Percentiles rank a stretch among this genome's conserved stretches.
These are phyloP conservation scores for Remersonia thermophila DNA, from an alignment of 2,329 filamentous ascomycete genomes.

Conservation along the genomic window DNA sequence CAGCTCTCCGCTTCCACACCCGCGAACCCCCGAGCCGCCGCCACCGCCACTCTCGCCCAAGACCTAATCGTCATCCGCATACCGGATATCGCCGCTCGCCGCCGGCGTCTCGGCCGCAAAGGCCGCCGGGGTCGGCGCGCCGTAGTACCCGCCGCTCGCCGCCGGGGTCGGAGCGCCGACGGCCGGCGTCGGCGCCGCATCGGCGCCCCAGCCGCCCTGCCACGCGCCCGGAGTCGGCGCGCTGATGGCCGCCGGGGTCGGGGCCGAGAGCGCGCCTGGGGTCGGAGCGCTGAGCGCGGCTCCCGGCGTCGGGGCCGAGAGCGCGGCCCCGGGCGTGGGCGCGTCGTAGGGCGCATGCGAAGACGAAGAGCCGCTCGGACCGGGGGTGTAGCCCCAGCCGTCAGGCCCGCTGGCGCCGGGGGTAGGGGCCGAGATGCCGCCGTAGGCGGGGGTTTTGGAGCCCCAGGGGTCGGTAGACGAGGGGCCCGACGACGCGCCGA, in stretches of 20 bases:
- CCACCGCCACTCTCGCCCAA: no score
- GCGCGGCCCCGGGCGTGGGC: slow-evolving; percentile 49
- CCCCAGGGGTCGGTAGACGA: slow-evolving; percentile 48
- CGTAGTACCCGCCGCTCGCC: slow-evolving; percentile 46
- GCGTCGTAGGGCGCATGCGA: slow-evolving; percentile 50
- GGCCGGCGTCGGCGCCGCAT: slow-evolving; percentile 55
- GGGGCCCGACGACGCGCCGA: slow-evolving; percentile 5
- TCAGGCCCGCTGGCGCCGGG: slow-evolving; percentile 46
- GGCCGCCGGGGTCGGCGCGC: slow-evolving; percentile 50
- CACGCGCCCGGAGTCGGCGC: slow-evolving; percentile 51
- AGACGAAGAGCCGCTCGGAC: slow-evolving; percentile 30
- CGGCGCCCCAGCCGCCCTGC: slow-evolving; percentile 46
- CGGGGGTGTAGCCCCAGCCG: slow-evolving; percentile 47
- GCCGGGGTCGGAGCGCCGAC: slow-evolving; percentile 57
- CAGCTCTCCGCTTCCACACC: no score
- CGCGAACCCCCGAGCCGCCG: no score
- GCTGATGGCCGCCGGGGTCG: slow-evolving; percentile 50
- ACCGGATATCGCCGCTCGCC: slow-evolving; percentile 39
- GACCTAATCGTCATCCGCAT: slow-evolving; percentile 37
- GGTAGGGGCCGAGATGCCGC: slow-evolving; percentile 44
- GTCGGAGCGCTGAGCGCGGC: slow-evolving; percentile 57
- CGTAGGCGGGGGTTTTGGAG: slow-evolving; percentile 69
- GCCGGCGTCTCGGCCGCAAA: slow-evolving; percentile 48
- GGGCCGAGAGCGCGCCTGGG: slow-evolving; percentile 54
- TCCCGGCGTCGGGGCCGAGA: slow-evolving; percentile 46